A percentile compares a stretch with the other conserved stretches of the same genome.
Conservation (phyloP, 176 grass and related monocot genomes). For the Oryza glaberrima region DNA sequence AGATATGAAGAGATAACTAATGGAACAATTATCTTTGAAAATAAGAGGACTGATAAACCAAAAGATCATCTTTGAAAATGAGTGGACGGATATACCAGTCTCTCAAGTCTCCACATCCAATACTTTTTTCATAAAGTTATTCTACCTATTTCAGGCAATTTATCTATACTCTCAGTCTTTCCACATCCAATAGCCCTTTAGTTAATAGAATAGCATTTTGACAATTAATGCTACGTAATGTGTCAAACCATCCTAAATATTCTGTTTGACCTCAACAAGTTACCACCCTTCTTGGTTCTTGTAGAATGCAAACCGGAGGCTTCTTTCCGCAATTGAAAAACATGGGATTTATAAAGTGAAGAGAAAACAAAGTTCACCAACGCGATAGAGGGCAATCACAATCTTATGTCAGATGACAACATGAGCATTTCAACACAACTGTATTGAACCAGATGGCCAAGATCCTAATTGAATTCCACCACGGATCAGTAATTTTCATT, state of each 20-base stretch:
- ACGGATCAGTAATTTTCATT: constrained; percentile 31
- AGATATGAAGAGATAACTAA: not conserved
- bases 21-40: not conserved
- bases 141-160: not conserved
- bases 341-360: not conserved
- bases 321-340: not conserved
- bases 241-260: not conserved
- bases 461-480: constrained; percentile 31
- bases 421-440: constrained; percentile 36
- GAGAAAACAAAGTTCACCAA: not conserved
- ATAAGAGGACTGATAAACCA: constrained; percentile 14
- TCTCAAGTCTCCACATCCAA: constrained; percentile 12
- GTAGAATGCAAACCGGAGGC: not conserved
- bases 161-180: not conserved
- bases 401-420: constrained; percentile 18
- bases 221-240: not conserved
- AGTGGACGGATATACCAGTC: constrained; percentile 2
- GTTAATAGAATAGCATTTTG: constrained; percentile 2
- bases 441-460: not conserved
- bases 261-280: not conserved
- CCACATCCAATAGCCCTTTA: not conserved
- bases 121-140: constrained; percentile 3
- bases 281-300: constrained; percentile 28
- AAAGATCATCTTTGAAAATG: not conserved
- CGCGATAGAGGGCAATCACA: not conserved